Evolutionary conservation across 768 basidiomycete species (phyloP).

Genomic region (Tylopilus sp.): DNA sequence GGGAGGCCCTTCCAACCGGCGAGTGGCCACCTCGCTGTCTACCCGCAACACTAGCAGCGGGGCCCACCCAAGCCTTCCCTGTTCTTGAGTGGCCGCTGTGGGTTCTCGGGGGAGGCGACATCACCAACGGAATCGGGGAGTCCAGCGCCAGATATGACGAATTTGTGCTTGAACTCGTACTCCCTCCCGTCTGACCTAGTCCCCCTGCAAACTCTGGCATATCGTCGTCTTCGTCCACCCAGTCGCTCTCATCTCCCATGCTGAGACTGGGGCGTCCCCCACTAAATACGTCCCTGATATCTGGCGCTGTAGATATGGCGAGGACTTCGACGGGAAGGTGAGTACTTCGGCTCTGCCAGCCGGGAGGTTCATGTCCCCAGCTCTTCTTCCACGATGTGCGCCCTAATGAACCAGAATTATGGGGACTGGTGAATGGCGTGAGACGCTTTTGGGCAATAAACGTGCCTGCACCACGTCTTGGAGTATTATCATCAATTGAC

Average conservation of each 20-base stretch:
- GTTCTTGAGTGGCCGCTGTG: slow-evolving; percentile 39
- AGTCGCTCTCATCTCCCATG: slow-evolving; percentile 77
- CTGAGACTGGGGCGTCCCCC: slow-evolving; percentile 51
- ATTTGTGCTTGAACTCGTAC: slow-evolving; percentile 25
- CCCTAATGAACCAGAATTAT: slow-evolving; percentile 45
- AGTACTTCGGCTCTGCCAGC: slow-evolving; percentile 67
- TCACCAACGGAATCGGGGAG: slow-evolving; percentile 38
- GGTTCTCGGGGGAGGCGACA: slow-evolving; percentile 49
- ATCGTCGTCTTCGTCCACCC: slow-evolving; percentile 88
- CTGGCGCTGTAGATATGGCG: slow-evolving; percentile 52
- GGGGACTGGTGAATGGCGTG: slow-evolving; percentile 66
- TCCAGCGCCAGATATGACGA: slow-evolving; percentile 31
- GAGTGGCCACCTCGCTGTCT: slow-evolving; percentile 54
- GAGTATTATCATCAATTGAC: slow-evolving; percentile 46
- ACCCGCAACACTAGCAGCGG: slow-evolving; percentile 27
- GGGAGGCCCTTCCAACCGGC: slow-evolving; percentile 57
- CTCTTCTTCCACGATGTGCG: slow-evolving; percentile 86
- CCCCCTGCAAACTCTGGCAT: slow-evolving; percentile 69
- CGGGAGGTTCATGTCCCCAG: slow-evolving; percentile 85
- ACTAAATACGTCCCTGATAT: slow-evolving; percentile 77
- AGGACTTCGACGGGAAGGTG: slow-evolving; percentile 76
- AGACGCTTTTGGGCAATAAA: slow-evolving; percentile 82
- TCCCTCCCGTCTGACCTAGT: slow-evolving; percentile 54
- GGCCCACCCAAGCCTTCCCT: slow-evolving; percentile 26
- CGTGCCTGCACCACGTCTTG: slow-evolving; percentile 45